phyloP scores from a whole-genome alignment of 2,329 filamentous ascomycete genomes.

The Xylariaceae sp. region DNA sequence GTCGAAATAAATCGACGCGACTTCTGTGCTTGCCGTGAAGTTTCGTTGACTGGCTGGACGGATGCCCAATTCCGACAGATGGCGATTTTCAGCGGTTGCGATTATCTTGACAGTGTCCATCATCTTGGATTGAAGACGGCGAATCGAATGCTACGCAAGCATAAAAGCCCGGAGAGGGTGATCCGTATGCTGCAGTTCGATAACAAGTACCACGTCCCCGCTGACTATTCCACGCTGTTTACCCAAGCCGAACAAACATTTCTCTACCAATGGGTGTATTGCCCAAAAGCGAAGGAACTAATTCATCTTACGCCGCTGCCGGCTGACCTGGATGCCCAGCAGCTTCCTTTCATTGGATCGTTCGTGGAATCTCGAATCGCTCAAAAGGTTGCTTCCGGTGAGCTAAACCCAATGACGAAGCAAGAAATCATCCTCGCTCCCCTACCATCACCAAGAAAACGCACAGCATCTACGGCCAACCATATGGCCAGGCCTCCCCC shows the following conservation, averaged over 20 bases:
- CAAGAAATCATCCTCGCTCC: slow-evolving; percentile 45
- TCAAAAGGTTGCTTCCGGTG: slow-evolving; percentile 69
- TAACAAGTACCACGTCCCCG: slow-evolving; percentile 75
- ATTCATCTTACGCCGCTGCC: slow-evolving; percentile 71
- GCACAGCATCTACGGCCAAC: slow-evolving; percentile 26
- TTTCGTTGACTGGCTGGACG: slow-evolving; percentile 87
- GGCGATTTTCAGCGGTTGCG: slow-evolving; percentile 94
- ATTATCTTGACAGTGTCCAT: slow-evolving; percentile 83
- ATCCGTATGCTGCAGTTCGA: slow-evolving; percentile 84
- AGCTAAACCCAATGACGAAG: slow-evolving; percentile 89
- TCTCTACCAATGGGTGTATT: slow-evolving; percentile 91
- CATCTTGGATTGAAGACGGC: slow-evolving; percentile 91
- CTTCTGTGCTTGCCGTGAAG: slow-evolving; percentile 82
- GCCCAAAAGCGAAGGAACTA: slow-evolving; percentile 64
- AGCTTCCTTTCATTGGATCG: slow-evolving; percentile 78
- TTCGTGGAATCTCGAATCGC: slow-evolving; percentile 67
- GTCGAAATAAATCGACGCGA: slow-evolving; percentile 86
- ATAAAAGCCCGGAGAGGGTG: slow-evolving; percentile 81
- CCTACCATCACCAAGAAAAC: slow-evolving; percentile 37
- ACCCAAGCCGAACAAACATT: slow-evolving; percentile 88
- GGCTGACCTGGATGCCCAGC: slow-evolving; percentile 57
- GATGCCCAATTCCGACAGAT: slow-evolving; percentile 89
- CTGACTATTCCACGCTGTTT: slow-evolving; percentile 77
- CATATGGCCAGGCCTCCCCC: slow-evolving; percentile 8
- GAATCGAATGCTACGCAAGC: slow-evolving; percentile 82